Percentiles rank a stretch among this genome's conserved stretches.
Conservation (phyloP, 345 rosid species). For the Eucalyptus urophylla region DNA sequence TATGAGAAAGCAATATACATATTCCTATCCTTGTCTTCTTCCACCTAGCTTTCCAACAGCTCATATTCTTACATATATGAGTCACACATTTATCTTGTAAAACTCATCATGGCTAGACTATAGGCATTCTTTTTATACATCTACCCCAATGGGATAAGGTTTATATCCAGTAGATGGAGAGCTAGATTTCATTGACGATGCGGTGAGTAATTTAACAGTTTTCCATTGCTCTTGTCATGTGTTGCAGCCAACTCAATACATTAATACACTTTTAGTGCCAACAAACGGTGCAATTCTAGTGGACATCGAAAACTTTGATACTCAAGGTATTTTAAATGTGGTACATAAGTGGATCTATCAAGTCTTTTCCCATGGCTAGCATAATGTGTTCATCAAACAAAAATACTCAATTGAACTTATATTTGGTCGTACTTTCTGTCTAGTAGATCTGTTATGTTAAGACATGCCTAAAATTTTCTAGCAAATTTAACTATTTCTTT, state of each 20-base stretch:
- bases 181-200: neutral
- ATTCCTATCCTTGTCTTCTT: no score
- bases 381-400: neutral
- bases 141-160: neutral
- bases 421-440: neutral
- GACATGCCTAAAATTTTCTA: neutral
- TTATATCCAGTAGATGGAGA: neutral
- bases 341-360: conserved; percentile 8
- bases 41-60: no score
- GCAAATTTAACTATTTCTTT: neutral
- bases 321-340: conserved; percentile 67
- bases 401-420: neutral
- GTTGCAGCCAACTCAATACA: conserved; percentile 65
- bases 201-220: neutral
- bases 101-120: neutral
- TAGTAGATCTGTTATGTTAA: neutral
- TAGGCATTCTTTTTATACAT: neutral
- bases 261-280: conserved; percentile 73
- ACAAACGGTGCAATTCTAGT: conserved; percentile 52
- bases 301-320: conserved; percentile 34
- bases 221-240: neutral
- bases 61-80: neutral
- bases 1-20: no score
- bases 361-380: neutral
- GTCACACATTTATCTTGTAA: neutral